Percentiles rank a stretch among this genome's conserved stretches.
Evolutionary conservation across 805 yeast species (phyloP).

Genomic region (Wickerhamiella cacticola): DNA sequence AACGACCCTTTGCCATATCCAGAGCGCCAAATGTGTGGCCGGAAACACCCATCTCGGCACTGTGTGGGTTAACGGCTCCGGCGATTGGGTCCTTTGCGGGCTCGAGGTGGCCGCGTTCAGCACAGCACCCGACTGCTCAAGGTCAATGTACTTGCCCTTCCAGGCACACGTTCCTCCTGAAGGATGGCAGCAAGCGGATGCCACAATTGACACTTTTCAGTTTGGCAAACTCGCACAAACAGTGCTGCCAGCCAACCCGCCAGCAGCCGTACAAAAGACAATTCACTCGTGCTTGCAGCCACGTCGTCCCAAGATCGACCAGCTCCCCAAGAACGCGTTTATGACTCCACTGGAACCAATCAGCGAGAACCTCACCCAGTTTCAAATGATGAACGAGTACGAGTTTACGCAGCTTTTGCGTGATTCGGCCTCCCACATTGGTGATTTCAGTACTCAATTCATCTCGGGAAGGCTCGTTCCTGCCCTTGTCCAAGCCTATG

Average conservation of each 20-base stretch:
- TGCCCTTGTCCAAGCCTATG: conserved; percentile 36
- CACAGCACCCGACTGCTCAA: conserved; percentile 30
- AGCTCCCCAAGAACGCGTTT: conserved; percentile 12
- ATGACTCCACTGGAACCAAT: conserved; percentile 40
- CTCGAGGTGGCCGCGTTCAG: conserved; percentile 54
- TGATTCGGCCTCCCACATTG: conserved; percentile 13
- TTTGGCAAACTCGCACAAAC: conserved; percentile 46
- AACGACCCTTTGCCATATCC: conserved; percentile 44
- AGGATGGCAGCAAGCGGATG: conserved; percentile 35
- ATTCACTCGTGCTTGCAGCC: neutral
- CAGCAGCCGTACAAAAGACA: conserved; percentile 5
- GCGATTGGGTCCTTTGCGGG: conserved; percentile 80
- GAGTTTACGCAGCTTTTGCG: conserved; percentile 15
- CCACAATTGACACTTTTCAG: conserved; percentile 46
- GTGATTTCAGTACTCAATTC: conserved; percentile 38
- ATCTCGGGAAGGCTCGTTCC: conserved; percentile 58
- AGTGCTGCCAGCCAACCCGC: conserved; percentile 31
- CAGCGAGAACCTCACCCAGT: conserved; percentile 43
- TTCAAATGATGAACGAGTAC: conserved; percentile 26
- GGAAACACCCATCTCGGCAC: conserved; percentile 49
- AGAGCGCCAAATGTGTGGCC: conserved; percentile 45
- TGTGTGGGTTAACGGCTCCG: conserved; percentile 51
- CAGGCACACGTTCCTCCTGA: conserved; percentile 42
- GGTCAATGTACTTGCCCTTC: conserved; percentile 29
- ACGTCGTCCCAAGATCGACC: neutral